phyloP scores from a whole-genome alignment of 2,329 filamentous ascomycete genomes.

The Aspergillus phoenicis region DNA sequence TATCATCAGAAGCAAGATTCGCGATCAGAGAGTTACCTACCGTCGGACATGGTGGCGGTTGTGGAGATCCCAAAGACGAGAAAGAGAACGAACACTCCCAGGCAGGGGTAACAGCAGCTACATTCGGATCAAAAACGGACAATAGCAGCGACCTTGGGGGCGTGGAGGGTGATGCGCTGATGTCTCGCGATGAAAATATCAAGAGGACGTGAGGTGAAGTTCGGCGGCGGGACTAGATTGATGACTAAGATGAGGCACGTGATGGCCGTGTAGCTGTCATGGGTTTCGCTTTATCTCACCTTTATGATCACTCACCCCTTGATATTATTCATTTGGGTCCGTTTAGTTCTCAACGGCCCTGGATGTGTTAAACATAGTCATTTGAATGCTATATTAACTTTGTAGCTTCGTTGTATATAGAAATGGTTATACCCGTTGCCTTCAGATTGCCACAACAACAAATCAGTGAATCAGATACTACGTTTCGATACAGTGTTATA shows the following conservation, averaged over 20 bases:
- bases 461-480: too few species aligned
- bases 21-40: conserved; percentile 32
- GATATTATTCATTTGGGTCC: too few species aligned
- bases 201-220: conserved; percentile 19
- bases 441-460: too few species aligned
- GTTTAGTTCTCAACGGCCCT: too few species aligned
- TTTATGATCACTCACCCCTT: too few species aligned
- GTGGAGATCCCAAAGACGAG: conserved; percentile 28
- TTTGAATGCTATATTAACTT: too few species aligned
- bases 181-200: conserved; percentile 17
- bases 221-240: conserved; percentile 11
- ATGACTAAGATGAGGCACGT: conserved; percentile 15
- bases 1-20: neutral
- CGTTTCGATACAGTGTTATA: too few species aligned
- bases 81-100: conserved; percentile 31
- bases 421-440: too few species aligned
- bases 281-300: too few species aligned
- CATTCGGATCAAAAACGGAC: conserved; percentile 39
- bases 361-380: too few species aligned
- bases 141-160: conserved; percentile 30
- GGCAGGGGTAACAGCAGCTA: conserved; percentile 33
- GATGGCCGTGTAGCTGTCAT: neutral
- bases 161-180: conserved; percentile 23
- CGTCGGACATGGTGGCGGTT: conserved; percentile 47
- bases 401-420: too few species aligned